These are phyloP conservation scores for Corymbia citriodora DNA, from an alignment of 441 rosid genomes.

Conservation along the genomic window DNA sequence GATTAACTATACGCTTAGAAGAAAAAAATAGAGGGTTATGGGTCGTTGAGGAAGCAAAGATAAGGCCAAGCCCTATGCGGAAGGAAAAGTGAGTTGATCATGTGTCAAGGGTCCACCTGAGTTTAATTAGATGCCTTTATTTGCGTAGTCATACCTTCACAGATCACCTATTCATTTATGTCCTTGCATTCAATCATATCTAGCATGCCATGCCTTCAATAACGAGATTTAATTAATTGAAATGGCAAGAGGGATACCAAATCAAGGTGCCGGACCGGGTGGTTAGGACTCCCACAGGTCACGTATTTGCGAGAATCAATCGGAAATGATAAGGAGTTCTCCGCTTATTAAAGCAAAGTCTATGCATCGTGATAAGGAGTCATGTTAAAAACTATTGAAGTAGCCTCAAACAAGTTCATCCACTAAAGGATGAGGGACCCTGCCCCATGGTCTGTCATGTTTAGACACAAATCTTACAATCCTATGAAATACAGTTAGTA, in stretches of 20 bases:
- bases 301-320: not conserved
- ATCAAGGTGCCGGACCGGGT: no score
- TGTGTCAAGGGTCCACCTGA: not conserved
- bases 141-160: not conserved
- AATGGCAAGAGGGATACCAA: no score
- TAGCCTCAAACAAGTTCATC: not conserved
- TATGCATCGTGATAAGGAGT: not conserved
- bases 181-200: not conserved
- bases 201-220: no score
- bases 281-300: not conserved
- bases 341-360: not conserved
- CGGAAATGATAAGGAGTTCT: not conserved
- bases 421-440: not conserved
- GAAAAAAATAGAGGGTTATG: not conserved
- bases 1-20: not conserved
- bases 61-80: not conserved
- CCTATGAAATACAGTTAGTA: not conserved
- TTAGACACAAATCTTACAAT: not conserved
- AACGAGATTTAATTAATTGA: no score
- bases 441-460: accelerated
- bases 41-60: not conserved
- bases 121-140: not conserved
- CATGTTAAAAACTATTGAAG: not conserved
- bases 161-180: not conserved
- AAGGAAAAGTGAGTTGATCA: not conserved